Conservation (phyloP, 176 grass and related monocot species). For the Musa troglodytarum region DNA sequence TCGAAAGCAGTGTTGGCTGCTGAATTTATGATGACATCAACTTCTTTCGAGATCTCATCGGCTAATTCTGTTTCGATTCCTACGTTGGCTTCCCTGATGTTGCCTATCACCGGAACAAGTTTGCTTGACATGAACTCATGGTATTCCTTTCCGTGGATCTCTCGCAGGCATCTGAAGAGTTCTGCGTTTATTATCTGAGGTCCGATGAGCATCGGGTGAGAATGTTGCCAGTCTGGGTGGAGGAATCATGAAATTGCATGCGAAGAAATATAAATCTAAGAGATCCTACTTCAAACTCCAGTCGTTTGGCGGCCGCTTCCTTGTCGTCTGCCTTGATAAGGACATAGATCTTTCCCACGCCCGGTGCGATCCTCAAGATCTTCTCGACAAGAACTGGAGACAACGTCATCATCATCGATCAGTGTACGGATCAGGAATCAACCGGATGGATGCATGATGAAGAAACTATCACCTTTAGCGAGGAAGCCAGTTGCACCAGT, state of each 20-base stretch:
- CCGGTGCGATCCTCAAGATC: constrained; percentile 60
- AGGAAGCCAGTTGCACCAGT: constrained; percentile 92
- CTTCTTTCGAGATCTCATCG: constrained; percentile 42
- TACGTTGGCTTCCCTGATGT: constrained; percentile 62
- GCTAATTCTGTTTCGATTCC: constrained; percentile 62
- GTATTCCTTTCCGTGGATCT: constrained; percentile 70
- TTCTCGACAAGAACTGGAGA: constrained; percentile 78
- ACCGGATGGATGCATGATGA: neutral
- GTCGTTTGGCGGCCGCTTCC: constrained; percentile 45
- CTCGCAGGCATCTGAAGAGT: constrained; percentile 55
- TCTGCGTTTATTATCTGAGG: constrained; percentile 66
- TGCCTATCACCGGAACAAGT: constrained; percentile 72
- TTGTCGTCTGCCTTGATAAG: constrained; percentile 75
- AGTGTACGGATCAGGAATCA: neutral
- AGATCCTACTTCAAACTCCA: constrained; percentile 47
- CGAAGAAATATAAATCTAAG: neutral
- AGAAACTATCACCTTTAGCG: constrained; percentile 45
- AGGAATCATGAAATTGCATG: neutral
- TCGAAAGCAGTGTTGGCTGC: constrained; percentile 92
- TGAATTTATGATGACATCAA: constrained; percentile 76
- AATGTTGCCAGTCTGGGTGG: constrained; percentile 3
- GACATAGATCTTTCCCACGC: constrained; percentile 84
- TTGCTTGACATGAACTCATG: constrained; percentile 42
- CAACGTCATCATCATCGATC: neutral
- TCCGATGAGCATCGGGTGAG: neutral